Percentiles rank a stretch among this genome's conserved stretches.
Evolutionary conservation across 805 yeast genomes (phyloP).

Genomic region (Wickerhamomyces ciferrii): DNA sequence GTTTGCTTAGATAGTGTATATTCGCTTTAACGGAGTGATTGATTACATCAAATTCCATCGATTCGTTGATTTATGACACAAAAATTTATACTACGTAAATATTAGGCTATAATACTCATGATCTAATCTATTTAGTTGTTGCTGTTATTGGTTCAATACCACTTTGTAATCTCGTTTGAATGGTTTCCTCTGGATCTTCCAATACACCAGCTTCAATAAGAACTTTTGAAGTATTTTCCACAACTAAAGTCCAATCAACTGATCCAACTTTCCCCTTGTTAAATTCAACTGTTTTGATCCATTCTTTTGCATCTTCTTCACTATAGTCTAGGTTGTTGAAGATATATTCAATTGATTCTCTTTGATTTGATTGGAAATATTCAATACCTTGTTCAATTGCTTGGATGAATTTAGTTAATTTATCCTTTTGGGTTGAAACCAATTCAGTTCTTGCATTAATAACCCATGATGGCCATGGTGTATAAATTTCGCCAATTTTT

Average conservation of each 20-base stretch:
- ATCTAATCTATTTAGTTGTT: background rate
- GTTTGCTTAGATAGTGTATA: no score
- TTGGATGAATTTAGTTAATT: constrained; percentile 35
- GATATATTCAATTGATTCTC: constrained; percentile 65
- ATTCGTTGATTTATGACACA: no score
- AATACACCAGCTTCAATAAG: constrained; percentile 61
- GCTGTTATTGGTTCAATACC: background rate
- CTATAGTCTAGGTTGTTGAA: constrained; percentile 68
- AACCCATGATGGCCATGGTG: constrained; percentile 98
- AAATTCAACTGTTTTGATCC: constrained; percentile 78
- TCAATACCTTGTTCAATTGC: constrained; percentile 64
- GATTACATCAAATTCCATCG: background rate
- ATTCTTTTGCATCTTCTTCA: constrained; percentile 68
- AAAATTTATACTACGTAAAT: no score
- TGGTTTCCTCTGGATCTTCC: constrained; percentile 29
- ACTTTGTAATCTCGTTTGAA: constrained; percentile 16
- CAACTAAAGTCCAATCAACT: constrained; percentile 41
- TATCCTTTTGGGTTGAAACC: constrained; percentile 23
- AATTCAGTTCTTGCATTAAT: constrained; percentile 47
- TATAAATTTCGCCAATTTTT: constrained; percentile 79
- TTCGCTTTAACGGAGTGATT: no score
- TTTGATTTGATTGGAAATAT: constrained; percentile 54
- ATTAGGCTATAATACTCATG: background rate
- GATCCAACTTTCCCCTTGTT: constrained; percentile 34
- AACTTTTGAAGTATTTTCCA: constrained; percentile 53